These are phyloP conservation scores for Aspergillaceae sp. DNA, from an alignment of 2,329 filamentous ascomycete genomes.

Conservation along the genomic window DNA sequence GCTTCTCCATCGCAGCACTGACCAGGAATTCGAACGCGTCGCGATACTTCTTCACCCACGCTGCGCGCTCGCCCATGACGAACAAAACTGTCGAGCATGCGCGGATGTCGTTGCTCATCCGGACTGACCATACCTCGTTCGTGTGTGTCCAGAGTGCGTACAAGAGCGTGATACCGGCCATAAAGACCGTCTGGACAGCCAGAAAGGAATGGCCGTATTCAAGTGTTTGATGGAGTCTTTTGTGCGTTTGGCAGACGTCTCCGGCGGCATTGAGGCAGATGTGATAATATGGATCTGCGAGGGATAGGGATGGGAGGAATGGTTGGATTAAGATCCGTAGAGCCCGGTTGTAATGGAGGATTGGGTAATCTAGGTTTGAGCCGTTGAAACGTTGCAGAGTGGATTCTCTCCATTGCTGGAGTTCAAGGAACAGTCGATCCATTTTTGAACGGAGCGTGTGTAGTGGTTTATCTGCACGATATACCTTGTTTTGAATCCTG, in stretches of 20 bases:
- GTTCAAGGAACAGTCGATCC: conserved; percentile 36
- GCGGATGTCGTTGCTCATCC: conserved; percentile 42
- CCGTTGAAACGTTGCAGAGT: conserved; percentile 25
- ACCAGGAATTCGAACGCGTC: conserved; percentile 42
- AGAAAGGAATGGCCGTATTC: conserved; percentile 34
- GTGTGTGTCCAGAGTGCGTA: conserved; percentile 36
- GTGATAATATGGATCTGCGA: conserved; percentile 40
- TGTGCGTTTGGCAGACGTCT: conserved; percentile 31
- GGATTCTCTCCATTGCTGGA: conserved; percentile 41
- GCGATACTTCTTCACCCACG: conserved; percentile 42
- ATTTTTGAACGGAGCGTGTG: conserved; percentile 41
- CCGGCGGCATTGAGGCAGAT: conserved; percentile 32
- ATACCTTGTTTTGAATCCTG: conserved; percentile 45
- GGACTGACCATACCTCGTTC: conserved; percentile 41
- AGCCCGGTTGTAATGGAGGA: conserved; percentile 44
- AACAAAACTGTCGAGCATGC: conserved; percentile 43
- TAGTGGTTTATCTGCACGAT: conserved; percentile 41
- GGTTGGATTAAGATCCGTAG: conserved; percentile 45
- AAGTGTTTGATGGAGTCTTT: conserved; percentile 29
- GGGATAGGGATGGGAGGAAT: conserved; percentile 40
- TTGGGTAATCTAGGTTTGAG: conserved; percentile 40
- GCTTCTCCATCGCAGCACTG: conserved; percentile 40
- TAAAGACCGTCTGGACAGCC: conserved; percentile 32
- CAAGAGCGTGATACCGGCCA: conserved; percentile 30
- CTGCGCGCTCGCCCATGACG: conserved; percentile 43